Evolutionary conservation across 352 stramenopile species (phyloP).

Genomic region (Pythium plurisporium): DNA sequence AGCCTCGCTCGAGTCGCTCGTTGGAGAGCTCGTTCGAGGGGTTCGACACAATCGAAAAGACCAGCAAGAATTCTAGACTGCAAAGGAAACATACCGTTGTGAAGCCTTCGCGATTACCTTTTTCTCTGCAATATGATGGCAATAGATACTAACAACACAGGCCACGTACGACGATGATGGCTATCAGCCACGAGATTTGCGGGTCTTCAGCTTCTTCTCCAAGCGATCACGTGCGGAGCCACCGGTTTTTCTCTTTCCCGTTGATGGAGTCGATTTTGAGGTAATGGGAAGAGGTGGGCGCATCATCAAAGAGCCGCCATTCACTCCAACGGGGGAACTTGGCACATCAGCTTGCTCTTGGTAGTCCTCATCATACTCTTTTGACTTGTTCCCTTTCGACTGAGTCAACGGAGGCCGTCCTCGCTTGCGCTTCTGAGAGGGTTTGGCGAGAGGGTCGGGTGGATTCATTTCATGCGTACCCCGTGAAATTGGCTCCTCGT

Average conservation of each 20-base stretch:
- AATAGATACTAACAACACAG: background rate
- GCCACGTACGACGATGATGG: background rate
- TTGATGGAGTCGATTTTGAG: constrained; percentile 22
- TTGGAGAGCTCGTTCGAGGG: constrained; percentile 9
- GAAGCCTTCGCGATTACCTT: constrained; percentile 2
- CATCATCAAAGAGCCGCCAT: constrained; percentile 24
- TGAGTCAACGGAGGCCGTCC: constrained; percentile 1
- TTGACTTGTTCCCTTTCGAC: constrained; percentile 15
- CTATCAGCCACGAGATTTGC: constrained; percentile 29
- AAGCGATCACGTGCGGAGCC: constrained; percentile 61
- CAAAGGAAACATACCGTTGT: constrained; percentile 16
- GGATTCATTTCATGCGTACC: background rate
- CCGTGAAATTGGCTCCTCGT: background rate
- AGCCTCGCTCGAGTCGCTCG: constrained; percentile 10
- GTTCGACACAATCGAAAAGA: constrained; percentile 8
- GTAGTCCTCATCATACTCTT: constrained; percentile 16
- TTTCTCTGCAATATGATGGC: background rate
- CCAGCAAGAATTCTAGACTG: background rate
- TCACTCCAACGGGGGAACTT: constrained; percentile 1
- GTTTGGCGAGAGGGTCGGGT: background rate
- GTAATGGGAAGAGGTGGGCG: constrained; percentile 43
- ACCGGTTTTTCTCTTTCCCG: constrained; percentile 47
- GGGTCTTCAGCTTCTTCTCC: constrained; percentile 81
- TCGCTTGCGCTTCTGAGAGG: constrained; percentile 11
- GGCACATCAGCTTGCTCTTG: background rate